Conservation (phyloP, 140 eudicot species). For the Cichorium intybus region DNA sequence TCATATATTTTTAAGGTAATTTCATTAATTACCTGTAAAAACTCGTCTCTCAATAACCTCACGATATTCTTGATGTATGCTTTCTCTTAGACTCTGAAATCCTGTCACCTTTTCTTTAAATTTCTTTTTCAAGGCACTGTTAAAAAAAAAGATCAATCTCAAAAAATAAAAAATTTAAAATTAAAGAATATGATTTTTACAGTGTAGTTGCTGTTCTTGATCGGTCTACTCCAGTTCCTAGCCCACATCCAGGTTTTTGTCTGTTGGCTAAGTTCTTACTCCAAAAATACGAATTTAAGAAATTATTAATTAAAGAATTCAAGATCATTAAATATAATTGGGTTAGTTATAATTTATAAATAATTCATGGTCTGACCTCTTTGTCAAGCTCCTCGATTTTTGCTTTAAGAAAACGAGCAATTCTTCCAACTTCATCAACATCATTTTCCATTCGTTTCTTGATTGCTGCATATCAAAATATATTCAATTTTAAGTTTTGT, state of each 20-base stretch:
- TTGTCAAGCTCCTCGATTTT: constrained; percentile 81
- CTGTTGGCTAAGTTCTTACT: constrained; percentile 67
- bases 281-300: not conserved
- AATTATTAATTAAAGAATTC: constrained; percentile 1
- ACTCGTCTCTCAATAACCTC: constrained; percentile 93
- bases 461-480: constrained; percentile 42
- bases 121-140: constrained; percentile 75
- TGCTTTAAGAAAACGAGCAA: constrained; percentile 74
- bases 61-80: constrained; percentile 79
- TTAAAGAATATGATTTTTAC: constrained; percentile 36
- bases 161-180: not conserved
- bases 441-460: constrained; percentile 91
- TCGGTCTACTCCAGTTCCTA: constrained; percentile 94
- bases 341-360: not conserved
- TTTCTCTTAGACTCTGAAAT: constrained; percentile 79
- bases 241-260: constrained; percentile 92
- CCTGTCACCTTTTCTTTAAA: constrained; percentile 65
- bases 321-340: constrained; percentile 2
- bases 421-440: constrained; percentile 78
- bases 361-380: constrained; percentile 45
- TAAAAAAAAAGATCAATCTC: constrained; percentile 7
- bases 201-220: constrained; percentile 83
- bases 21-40: constrained; percentile 63
- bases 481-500: not conserved
- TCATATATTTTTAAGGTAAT: not conserved